Conservation (phyloP, 2,329 filamentous ascomycete genomes). For the Fusarium poae region DNA sequence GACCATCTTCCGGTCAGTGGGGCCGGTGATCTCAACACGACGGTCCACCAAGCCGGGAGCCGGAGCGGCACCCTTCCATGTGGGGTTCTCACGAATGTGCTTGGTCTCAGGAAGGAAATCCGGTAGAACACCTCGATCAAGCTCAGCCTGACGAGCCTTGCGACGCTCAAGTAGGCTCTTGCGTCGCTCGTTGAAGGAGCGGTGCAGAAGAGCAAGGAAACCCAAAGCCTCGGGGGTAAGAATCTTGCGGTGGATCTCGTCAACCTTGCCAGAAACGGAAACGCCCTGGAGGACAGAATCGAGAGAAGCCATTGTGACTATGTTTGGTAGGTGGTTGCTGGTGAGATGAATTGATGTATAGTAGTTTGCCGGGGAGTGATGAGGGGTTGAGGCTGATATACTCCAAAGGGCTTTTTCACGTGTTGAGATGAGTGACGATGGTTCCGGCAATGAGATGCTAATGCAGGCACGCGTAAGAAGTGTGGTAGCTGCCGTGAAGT, state of each 20-base stretch:
- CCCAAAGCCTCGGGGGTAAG: slow-evolving; percentile 89
- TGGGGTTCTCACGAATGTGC: slow-evolving; percentile 92
- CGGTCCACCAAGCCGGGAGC: slow-evolving; percentile 94
- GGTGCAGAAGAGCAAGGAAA: slow-evolving; percentile 94
- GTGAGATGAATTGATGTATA: slow-evolving; percentile 8
- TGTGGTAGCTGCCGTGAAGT: slow-evolving; percentile 16
- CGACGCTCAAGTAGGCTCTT: slow-evolving; percentile 91
- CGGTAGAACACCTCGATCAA: slow-evolving; percentile 88
- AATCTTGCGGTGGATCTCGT: slow-evolving; percentile 87
- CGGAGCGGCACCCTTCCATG: slow-evolving; percentile 92
- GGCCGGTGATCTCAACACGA: slow-evolving; percentile 95
- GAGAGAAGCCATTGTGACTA: slow-evolving; percentile 71
- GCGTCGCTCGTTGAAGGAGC: slow-evolving; percentile 90
- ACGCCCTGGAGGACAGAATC: slow-evolving; percentile 89
- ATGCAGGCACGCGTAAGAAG: slow-evolving; percentile 19
- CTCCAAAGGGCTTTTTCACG: slow-evolving; percentile 50
- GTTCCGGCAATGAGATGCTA: slow-evolving; percentile 29
- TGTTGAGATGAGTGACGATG: slow-evolving; percentile 44
- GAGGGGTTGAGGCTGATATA: slow-evolving; percentile 13
- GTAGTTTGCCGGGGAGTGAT: slow-evolving; percentile 14
- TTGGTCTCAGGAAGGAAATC: slow-evolving; percentile 97
- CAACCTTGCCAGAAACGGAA: slow-evolving; percentile 83
- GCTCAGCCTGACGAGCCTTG: slow-evolving; percentile 87
- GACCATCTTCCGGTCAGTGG: slow-evolving; percentile 98
- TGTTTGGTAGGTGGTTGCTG: slow-evolving; percentile 4